Conservation (phyloP, 345 rosid genomes). For the Raphanus sativus region DNA sequence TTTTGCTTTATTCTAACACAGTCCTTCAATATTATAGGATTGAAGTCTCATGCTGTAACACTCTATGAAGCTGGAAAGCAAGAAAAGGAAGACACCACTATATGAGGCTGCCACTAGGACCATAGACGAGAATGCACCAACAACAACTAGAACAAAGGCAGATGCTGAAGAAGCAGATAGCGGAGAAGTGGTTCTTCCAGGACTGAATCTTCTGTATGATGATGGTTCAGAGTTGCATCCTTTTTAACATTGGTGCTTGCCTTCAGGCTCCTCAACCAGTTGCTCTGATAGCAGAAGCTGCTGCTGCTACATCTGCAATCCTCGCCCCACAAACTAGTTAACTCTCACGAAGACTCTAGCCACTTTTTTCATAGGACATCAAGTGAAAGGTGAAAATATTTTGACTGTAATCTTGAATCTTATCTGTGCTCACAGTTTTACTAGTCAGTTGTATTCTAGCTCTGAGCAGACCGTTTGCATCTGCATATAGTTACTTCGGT, state of each 20-base stretch:
- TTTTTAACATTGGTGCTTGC: conserved; percentile 89
- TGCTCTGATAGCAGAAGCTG: conserved; percentile 86
- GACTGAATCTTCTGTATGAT: conserved; percentile 82
- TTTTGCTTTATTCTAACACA: too few species aligned
- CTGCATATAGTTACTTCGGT: background rate
- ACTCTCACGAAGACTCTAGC: background rate
- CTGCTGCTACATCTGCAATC: conserved; percentile 65
- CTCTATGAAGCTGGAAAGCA: too few species aligned
- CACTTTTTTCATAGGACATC: background rate
- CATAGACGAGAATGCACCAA: conserved; percentile 55
- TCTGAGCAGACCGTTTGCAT: background rate
- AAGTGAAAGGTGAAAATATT: conserved; percentile 8
- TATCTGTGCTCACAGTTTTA: background rate
- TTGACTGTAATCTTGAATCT: background rate
- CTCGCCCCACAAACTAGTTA: conserved; percentile 44
- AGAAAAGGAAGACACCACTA: too few species aligned
- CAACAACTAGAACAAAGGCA: conserved; percentile 37
- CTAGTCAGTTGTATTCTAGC: background rate
- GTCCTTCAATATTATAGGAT: too few species aligned
- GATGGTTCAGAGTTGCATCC: conserved; percentile 82
- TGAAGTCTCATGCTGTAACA: too few species aligned
- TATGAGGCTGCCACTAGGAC: conserved; percentile 70
- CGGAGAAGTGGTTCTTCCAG: conserved; percentile 80
- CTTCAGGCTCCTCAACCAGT: conserved; percentile 95
- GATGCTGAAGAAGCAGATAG: conserved; percentile 71